Evolutionary conservation across 257 asterid genomes (phyloP).

Genomic region (Craterostigma plantagineum): DNA sequence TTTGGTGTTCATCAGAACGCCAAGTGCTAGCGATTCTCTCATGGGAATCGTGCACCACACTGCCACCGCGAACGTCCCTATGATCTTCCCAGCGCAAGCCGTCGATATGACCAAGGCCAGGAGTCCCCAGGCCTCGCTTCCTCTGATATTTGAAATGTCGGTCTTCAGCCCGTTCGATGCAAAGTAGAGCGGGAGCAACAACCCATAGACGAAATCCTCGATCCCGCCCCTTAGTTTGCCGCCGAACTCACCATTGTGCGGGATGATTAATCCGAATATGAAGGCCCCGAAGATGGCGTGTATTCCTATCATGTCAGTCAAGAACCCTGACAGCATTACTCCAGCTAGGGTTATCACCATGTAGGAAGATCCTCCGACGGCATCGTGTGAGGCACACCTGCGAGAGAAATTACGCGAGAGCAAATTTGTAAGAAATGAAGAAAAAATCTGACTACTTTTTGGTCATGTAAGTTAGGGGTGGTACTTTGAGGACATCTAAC

Average conservation of each 20-base stretch:
- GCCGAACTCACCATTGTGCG: conserved; percentile 30
- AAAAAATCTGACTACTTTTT: too few relatives aligned
- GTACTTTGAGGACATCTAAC: too few relatives aligned
- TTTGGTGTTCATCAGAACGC: conserved; percentile 56
- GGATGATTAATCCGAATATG: conserved; percentile 39
- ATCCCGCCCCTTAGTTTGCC: conserved; percentile 21
- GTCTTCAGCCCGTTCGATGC: conserved; percentile 55
- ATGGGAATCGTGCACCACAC: conserved; percentile 30
- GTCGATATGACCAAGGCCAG: conserved; percentile 30
- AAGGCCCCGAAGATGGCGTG: conserved; percentile 53
- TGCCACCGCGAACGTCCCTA: conserved; percentile 41
- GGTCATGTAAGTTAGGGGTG: too few relatives aligned
- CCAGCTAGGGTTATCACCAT: conserved; percentile 34
- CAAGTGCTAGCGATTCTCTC: conserved; percentile 42
- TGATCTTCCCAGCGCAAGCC: conserved; percentile 42
- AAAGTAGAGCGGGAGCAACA: conserved; percentile 44
- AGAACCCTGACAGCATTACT: conserved; percentile 37
- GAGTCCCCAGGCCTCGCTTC: conserved; percentile 35
- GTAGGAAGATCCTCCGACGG: conserved; percentile 24
- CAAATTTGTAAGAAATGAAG: too few relatives aligned
- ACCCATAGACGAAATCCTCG: conserved; percentile 47
- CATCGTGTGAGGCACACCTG: conserved; percentile 15
- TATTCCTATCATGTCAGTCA: conserved; percentile 50
- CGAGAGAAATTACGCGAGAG: too few relatives aligned
- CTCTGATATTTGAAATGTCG: conserved; percentile 19